Conservation (phyloP, 1,284 basidiomycete species). For the Ceratobasidium theobromae region DNA sequence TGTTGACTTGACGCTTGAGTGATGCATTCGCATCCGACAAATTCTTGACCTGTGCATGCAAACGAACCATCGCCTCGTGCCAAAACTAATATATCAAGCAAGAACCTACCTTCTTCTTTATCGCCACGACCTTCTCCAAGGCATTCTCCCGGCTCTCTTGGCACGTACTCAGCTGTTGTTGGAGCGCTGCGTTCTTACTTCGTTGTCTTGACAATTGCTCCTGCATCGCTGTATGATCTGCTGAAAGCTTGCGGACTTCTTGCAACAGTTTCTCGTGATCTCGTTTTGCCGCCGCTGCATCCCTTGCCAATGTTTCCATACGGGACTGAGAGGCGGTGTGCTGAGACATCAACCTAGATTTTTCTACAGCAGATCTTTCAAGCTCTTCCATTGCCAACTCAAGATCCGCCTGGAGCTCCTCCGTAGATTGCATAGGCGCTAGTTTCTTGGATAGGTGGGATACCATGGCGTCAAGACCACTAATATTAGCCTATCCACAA, state of each 20-base stretch:
- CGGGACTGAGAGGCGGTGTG: too few species aligned
- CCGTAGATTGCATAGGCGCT: constrained; percentile 7
- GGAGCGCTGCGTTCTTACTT: not conserved
- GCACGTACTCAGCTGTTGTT: constrained; percentile 1
- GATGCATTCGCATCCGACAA: not conserved
- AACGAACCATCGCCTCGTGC: too few species aligned
- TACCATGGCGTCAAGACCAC: constrained; percentile 27
- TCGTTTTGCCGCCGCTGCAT: too few species aligned
- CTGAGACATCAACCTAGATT: not conserved
- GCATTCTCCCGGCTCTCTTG: constrained; percentile 7
- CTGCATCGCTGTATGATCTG: too few species aligned
- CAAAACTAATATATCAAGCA: too few species aligned
- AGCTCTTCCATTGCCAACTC: not conserved
- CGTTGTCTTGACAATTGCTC: constrained; percentile 14
- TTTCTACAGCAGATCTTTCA: not conserved
- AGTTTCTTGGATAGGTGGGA: constrained; percentile 28
- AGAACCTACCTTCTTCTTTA: constrained; percentile 22
- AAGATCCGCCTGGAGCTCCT: constrained; percentile 1
- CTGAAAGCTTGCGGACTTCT: too few species aligned
- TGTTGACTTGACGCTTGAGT: constrained; percentile 16
- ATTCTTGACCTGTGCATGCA: not conserved
- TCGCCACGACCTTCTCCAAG: not conserved
- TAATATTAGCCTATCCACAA: constrained; percentile 9
- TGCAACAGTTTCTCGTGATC: too few species aligned
- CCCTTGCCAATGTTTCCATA: too few species aligned